Conservation (phyloP, 345 rosid genomes). For the Heritiera fomes region DNA sequence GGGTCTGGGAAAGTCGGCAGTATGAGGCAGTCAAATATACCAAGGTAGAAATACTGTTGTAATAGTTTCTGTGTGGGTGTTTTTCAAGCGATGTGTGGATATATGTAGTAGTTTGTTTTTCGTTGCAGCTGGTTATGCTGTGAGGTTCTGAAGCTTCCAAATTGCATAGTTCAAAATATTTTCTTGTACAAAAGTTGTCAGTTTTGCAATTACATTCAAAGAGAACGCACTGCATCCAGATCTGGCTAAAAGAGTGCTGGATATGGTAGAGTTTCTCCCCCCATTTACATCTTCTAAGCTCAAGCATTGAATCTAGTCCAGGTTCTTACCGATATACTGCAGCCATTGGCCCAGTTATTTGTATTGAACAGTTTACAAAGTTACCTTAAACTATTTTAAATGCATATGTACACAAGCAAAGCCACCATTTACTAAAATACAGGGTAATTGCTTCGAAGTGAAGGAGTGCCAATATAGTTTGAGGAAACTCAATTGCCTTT, state of each 20-base stretch:
- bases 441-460: neutral
- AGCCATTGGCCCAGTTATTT: neutral
- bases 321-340: neutral
- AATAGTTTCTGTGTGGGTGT: neutral
- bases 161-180: neutral
- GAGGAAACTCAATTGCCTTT: neutral
- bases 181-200: neutral
- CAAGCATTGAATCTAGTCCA: neutral
- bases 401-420: no score
- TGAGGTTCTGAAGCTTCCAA: neutral
- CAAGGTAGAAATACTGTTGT: neutral
- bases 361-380: neutral
- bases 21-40: neutral
- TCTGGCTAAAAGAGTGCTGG: neutral
- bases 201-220: neutral
- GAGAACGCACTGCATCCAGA: neutral
- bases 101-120: neutral
- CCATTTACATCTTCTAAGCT: neutral
- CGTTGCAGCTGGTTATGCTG: conserved; percentile 3
- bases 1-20: neutral
- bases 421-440: no score
- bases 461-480: neutral
- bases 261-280: neutral
- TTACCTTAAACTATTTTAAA: no score
- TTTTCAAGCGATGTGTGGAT: neutral